A percentile compares a stretch with the other conserved stretches of the same genome.
These are phyloP conservation scores for Aspergillus campestris DNA, from an alignment of 495 filamentous ascomycete genomes.

Conservation along the genomic window DNA sequence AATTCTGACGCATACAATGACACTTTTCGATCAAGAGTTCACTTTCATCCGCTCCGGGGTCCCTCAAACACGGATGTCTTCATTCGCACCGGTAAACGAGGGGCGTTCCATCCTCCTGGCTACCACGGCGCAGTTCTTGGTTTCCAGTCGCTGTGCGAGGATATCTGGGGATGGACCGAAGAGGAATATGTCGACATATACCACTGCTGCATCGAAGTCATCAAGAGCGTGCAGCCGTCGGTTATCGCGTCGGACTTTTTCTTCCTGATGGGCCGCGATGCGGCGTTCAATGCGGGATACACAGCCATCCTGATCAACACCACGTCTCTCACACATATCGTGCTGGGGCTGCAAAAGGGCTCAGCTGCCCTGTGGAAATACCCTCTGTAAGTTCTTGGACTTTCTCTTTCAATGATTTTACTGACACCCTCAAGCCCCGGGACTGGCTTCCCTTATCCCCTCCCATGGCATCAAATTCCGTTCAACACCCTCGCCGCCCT, in stretches of 20 bases:
- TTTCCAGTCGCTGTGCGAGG: conserved; percentile 27
- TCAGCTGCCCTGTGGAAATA: conserved; percentile 33
- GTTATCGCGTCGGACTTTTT: conserved; percentile 43
- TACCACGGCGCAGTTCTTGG: conserved; percentile 26
- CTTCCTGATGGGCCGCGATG: conserved; percentile 42
- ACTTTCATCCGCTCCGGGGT: conserved; percentile 37
- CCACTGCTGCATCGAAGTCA: conserved; percentile 33
- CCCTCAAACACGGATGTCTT: conserved; percentile 35
- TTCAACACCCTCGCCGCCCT: conserved; percentile 27
- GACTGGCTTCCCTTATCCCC: conserved; percentile 39
- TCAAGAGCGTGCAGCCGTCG: conserved; percentile 29
- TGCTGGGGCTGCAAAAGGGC: conserved; percentile 29
- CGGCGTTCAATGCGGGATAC: conserved; percentile 25
- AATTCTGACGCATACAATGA: conserved; percentile 15
- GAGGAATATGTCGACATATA: conserved; percentile 43
- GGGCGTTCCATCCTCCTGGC: conserved; percentile 29
- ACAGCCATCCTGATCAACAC: conserved; percentile 27
- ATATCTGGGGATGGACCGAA: conserved; percentile 36
- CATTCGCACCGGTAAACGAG: conserved; percentile 24
- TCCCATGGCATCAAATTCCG: conserved; percentile 33
- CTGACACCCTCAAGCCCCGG: conserved; percentile 21
- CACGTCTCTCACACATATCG: conserved; percentile 30
- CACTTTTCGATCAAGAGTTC: conserved; percentile 16
- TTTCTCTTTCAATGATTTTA: background rate
- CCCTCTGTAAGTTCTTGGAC: conserved; percentile 27